Conservation (phyloP, 306 rosid genomes). For the Datisca glomerata region DNA sequence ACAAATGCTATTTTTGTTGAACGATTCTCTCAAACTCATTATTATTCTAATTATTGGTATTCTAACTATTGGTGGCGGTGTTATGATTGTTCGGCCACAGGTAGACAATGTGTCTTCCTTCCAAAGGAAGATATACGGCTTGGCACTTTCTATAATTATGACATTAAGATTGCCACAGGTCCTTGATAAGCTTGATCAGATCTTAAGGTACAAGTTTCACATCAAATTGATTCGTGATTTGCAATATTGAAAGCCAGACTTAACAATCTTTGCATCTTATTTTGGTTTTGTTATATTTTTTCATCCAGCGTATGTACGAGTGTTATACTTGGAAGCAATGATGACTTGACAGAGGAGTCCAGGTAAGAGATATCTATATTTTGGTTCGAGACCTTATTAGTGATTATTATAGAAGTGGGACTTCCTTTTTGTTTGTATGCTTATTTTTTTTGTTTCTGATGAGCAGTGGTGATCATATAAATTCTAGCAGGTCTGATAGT, state of each 20-base stretch:
- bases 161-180: slow-evolving; percentile 87
- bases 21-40: too few relatives aligned
- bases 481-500: slow-evolving; percentile 34
- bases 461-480: slow-evolving; percentile 52
- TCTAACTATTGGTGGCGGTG: too few relatives aligned
- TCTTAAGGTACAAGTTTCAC: slow-evolving; percentile 52
- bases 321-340: slow-evolving; percentile 61
- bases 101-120: slow-evolving; percentile 76
- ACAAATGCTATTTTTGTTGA: too few relatives aligned
- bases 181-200: slow-evolving; percentile 87
- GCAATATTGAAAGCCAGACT: slow-evolving; percentile 6
- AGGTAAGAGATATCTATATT: slow-evolving; percentile 42
- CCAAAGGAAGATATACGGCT: slow-evolving; percentile 80
- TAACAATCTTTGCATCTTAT: slow-evolving; percentile 10
- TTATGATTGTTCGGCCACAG: slow-evolving; percentile 41
- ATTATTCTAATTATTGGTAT: too few relatives aligned
- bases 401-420: slow-evolving; percentile 3
- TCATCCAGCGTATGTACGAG: slow-evolving; percentile 77
- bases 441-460: too few relatives aligned
- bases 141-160: slow-evolving; percentile 80
- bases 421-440: too few relatives aligned
- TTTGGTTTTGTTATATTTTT: slow-evolving; percentile 6
- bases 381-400: slow-evolving; percentile 3
- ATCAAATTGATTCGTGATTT: slow-evolving; percentile 10
- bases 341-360: slow-evolving; percentile 67